A percentile compares a stretch with the other conserved stretches of the same genome.
phyloP scores from a whole-genome alignment of 768 basidiomycete genomes.

The Rhodocollybia butyracea region DNA sequence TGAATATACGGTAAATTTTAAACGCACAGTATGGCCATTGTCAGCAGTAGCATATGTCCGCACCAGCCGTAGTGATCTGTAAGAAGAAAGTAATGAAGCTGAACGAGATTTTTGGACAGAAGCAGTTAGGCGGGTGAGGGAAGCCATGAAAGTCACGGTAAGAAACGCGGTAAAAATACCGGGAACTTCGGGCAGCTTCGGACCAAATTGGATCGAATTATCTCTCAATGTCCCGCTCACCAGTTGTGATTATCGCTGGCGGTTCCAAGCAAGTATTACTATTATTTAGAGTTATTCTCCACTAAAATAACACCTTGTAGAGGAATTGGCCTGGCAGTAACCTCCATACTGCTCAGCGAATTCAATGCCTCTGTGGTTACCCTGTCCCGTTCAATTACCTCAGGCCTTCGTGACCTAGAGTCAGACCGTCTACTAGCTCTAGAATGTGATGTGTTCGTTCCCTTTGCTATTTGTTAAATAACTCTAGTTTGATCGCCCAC shows the following conservation, averaged over 20 bases:
- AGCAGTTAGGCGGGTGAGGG: constrained; percentile 59
- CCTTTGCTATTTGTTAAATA: constrained; percentile 4
- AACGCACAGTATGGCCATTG: constrained; percentile 45
- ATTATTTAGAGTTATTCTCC: constrained; percentile 1
- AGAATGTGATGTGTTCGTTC: constrained; percentile 75
- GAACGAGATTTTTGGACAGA: constrained; percentile 37
- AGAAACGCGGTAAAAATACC: not conserved
- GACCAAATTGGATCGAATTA: not conserved
- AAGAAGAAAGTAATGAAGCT: constrained; percentile 36
- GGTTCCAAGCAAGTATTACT: constrained; percentile 63
- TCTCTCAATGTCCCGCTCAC: constrained; percentile 20
- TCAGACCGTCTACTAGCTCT: constrained; percentile 48
- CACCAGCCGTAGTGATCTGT: constrained; percentile 37
- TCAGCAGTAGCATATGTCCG: constrained; percentile 64
- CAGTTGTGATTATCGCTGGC: constrained; percentile 79
- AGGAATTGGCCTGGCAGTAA: constrained; percentile 78
- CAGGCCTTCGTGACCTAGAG: constrained; percentile 57
- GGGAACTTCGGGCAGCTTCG: not conserved
- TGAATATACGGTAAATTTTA: constrained; percentile 17
- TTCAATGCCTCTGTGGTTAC: constrained; percentile 71
- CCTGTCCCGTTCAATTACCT: constrained; percentile 64
- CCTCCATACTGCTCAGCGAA: constrained; percentile 58
- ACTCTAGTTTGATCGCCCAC: constrained; percentile 6
- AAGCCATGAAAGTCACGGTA: constrained; percentile 4
- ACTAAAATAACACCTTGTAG: constrained; percentile 23